Evolutionary conservation across 495 filamentous ascomycete genomes (phyloP).

Genomic region (Cercophora samala): DNA sequence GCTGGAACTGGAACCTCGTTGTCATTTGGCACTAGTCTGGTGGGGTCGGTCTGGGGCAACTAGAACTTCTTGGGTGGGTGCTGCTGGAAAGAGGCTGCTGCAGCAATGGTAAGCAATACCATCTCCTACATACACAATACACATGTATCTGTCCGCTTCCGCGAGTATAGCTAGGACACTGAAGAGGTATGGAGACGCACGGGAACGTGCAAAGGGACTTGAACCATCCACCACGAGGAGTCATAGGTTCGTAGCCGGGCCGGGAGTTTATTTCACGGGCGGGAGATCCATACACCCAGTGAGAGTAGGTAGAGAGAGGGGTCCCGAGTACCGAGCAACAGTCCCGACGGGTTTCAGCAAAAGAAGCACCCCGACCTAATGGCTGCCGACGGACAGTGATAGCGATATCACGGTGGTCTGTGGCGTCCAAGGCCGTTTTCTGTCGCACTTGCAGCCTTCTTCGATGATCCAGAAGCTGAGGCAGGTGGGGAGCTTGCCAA

Average conservation of each 20-base stretch:
- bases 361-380: neutral
- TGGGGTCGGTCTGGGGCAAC: neutral
- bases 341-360: neutral
- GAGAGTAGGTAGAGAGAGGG: no score
- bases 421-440: neutral
- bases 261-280: neutral
- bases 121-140: neutral
- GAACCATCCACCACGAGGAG: no score
- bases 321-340: neutral
- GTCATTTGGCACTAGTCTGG: neutral
- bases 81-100: neutral
- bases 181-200: neutral
- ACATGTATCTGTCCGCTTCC: neutral
- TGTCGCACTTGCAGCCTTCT: neutral
- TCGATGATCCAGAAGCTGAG: neutral
- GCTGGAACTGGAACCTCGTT: neutral
- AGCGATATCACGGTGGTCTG: neutral
- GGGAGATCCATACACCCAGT: no score
- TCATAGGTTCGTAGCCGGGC: neutral
- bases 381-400: neutral
- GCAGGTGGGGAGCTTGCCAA: conserved; percentile 7
- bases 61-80: neutral
- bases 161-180: neutral
- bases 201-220: neutral
- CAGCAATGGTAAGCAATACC: neutral